Conservation (phyloP, 768 basidiomycete genomes). For the Hygrophoropsis aurantiaca region DNA sequence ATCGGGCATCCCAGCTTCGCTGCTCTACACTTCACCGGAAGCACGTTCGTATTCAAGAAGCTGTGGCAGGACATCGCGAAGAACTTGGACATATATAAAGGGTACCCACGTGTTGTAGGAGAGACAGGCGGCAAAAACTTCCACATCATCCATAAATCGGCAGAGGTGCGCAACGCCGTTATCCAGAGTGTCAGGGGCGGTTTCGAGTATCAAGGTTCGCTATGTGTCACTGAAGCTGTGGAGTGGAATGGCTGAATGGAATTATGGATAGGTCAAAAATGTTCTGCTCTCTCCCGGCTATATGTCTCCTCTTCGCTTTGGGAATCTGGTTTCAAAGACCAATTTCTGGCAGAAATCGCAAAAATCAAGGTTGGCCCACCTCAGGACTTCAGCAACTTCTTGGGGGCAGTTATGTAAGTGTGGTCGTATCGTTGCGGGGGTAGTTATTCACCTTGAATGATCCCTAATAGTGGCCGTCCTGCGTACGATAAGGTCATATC, state of each 20-base stretch:
- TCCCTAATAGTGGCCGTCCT: constrained; percentile 60
- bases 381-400: constrained; percentile 78
- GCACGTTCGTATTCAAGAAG: constrained; percentile 90
- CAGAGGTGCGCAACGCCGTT: constrained; percentile 88
- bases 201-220: constrained; percentile 91
- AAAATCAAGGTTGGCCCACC: constrained; percentile 85
- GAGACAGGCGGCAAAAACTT: constrained; percentile 99
- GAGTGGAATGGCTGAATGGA: background rate
- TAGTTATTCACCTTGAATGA: background rate
- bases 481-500: constrained; percentile 85
- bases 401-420: constrained; percentile 93
- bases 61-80: constrained; percentile 94
- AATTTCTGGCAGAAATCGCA: constrained; percentile 68
- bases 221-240: background rate
- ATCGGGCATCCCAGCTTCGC: constrained; percentile 80
- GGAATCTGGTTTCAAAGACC: constrained; percentile 83
- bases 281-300: constrained; percentile 87
- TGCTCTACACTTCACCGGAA: constrained; percentile 94
- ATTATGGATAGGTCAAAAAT: constrained; percentile 76
- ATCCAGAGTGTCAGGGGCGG: constrained; percentile 83
- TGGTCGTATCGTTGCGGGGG: background rate
- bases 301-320: constrained; percentile 90
- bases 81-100: constrained; percentile 84
- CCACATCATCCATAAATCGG: constrained; percentile 87
- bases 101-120: constrained; percentile 94